phyloP scores from a whole-genome alignment of 345 rosid species.

The Eucalyptus virginea region DNA sequence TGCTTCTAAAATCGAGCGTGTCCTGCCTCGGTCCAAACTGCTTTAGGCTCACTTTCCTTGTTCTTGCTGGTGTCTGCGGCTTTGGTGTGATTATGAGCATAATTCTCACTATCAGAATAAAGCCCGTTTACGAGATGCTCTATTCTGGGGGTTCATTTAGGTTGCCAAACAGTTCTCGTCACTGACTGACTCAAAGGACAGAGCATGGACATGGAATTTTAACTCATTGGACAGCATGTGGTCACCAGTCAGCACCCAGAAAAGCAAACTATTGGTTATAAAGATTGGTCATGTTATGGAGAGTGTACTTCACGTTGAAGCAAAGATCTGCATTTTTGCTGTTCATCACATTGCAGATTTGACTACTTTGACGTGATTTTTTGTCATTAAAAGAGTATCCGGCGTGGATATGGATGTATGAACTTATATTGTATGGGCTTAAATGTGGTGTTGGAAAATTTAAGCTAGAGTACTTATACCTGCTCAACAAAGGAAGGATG shows the following conservation, averaged over 20 bases:
- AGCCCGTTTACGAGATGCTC: constrained; percentile 55
- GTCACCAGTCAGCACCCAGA: neutral
- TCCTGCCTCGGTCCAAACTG: constrained; percentile 50
- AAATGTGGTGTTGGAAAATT: neutral
- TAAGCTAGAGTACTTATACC: neutral
- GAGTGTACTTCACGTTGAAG: neutral
- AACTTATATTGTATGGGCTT: neutral
- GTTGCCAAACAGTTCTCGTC: constrained; percentile 25
- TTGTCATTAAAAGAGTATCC: neutral
- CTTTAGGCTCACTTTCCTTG: constrained; percentile 54
- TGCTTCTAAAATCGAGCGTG: constrained; percentile 6
- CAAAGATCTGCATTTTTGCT: neutral
- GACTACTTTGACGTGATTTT: neutral
- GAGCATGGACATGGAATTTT: neutral
- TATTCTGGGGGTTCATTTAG: constrained; percentile 54
- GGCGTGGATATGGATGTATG: neutral
- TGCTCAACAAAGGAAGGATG: neutral
- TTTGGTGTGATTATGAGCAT: constrained; percentile 32
- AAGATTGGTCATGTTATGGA: neutral
- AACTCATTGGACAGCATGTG: neutral
- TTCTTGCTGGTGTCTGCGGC: constrained; percentile 34
- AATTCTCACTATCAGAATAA: constrained; percentile 24
- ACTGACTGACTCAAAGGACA: neutral
- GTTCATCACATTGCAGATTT: neutral
- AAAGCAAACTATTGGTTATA: neutral